Conservation (phyloP, 768 basidiomycete genomes). For the Grammothele lineata region DNA sequence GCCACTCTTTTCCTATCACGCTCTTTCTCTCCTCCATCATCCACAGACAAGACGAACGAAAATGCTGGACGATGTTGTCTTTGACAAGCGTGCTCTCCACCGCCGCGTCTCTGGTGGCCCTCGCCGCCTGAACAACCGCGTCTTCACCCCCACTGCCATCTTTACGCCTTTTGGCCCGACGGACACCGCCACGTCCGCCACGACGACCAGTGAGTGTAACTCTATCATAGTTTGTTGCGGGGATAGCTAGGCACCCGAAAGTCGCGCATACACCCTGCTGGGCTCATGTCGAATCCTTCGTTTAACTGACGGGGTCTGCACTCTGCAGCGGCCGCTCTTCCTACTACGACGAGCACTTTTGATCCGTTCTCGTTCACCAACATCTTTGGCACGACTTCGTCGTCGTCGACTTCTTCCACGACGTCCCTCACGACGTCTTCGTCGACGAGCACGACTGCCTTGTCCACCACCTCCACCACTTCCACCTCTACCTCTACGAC, state of each 20-base stretch:
- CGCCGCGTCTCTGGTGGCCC: constrained; percentile 12
- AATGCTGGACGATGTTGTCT: constrained; percentile 13
- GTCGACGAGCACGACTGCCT: background rate
- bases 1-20: constrained; percentile 15
- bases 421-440: background rate
- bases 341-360: no score
- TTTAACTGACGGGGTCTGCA: no score
- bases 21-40: constrained; percentile 7
- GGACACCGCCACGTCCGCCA: background rate
- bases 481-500: background rate
- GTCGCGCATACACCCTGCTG: no score
- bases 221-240: no score
- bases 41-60: no score
- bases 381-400: background rate
- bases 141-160: constrained; percentile 9
- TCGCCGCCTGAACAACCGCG: constrained; percentile 11
- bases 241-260: no score
- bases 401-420: background rate
- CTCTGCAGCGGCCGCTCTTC: no score
- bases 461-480: background rate
- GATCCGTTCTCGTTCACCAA: no score
- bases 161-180: background rate
- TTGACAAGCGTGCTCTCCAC: constrained; percentile 13
- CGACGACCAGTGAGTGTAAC: constrained; percentile 2
- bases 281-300: no score